Conservation (phyloP, 345 rosid genomes). For the Linum trigynum region DNA sequence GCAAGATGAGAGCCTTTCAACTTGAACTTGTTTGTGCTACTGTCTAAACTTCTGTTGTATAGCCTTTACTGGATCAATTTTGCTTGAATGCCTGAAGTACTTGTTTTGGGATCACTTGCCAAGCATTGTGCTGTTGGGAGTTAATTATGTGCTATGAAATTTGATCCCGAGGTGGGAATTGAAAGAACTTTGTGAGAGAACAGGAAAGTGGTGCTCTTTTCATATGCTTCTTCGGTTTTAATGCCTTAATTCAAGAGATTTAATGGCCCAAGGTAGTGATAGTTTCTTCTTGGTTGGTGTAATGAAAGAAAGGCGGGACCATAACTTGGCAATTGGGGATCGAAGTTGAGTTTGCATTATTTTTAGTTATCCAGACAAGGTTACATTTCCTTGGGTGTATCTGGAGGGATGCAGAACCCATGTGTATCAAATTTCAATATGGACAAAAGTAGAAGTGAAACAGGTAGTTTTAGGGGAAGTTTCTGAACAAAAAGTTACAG, state of each 20-base stretch:
- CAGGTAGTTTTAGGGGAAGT: no score
- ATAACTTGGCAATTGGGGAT: no score
- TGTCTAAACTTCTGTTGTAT: neutral
- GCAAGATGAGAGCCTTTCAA: neutral
- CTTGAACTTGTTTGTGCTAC: neutral
- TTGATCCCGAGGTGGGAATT: neutral
- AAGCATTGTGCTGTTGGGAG: no score
- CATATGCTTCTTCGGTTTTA: neutral
- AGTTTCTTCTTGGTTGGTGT: neutral
- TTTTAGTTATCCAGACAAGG: no score
- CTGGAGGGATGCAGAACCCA: no score
- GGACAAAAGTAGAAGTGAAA: no score
- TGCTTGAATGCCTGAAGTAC: neutral
- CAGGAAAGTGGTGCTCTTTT: neutral
- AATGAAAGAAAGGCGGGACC: no score
- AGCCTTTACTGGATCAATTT: neutral
- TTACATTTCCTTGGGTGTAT: no score
- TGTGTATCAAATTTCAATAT: no score
- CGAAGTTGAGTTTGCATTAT: no score
- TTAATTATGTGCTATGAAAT: neutral
- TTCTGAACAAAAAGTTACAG: no score
- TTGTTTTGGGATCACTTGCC: no score
- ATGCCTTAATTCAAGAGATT: neutral
- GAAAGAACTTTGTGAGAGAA: neutral
- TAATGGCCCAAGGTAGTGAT: neutral